phyloP scores from a whole-genome alignment of 2,329 filamentous ascomycete species.

The Ascochyta fabae region DNA sequence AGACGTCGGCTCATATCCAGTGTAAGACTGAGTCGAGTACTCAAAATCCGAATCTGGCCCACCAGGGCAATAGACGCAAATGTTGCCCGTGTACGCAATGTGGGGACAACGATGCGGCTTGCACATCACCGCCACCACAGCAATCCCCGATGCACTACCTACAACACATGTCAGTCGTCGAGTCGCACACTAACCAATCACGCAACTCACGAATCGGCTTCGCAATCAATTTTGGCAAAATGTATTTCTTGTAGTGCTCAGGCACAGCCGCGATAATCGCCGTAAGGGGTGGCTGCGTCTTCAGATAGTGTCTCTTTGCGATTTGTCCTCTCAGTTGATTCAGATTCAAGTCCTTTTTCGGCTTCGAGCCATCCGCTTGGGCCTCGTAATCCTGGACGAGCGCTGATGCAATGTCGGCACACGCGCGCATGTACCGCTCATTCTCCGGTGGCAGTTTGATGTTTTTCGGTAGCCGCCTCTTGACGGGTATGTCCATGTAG shows the following conservation, averaged over 20 bases:
- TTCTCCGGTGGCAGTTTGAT: constrained; percentile 86
- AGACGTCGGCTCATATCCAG: constrained; percentile 96
- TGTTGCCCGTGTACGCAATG: constrained; percentile 98
- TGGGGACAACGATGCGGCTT: constrained; percentile 98
- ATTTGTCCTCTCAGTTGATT: constrained; percentile 87
- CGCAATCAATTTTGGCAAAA: constrained; percentile 91
- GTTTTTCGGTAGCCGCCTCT: constrained; percentile 69
- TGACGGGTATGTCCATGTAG: constrained; percentile 57
- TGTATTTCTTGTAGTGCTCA: constrained; percentile 99
- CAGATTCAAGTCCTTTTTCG: constrained; percentile 87
- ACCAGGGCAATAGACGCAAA: constrained; percentile 97
- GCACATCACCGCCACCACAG: constrained; percentile 99
- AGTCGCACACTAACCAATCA: not conserved
- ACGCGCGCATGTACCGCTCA: constrained; percentile 91
- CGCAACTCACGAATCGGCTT: constrained; percentile 81
- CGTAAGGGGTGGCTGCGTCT: constrained; percentile 86
- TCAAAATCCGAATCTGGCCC: constrained; percentile 98
- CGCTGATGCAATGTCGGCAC: constrained; percentile 91
- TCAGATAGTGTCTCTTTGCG: constrained; percentile 89
- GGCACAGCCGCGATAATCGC: constrained; percentile 98
- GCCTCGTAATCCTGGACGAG: constrained; percentile 94
- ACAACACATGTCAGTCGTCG: constrained; percentile 13
- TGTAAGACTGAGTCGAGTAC: constrained; percentile 98
- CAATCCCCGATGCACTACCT: constrained; percentile 95
- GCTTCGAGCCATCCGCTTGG: constrained; percentile 72